A percentile compares a stretch with the other conserved stretches of the same genome.
Conservation (phyloP, 352 stramenopile genomes). For the Phytophthora multivora region DNA sequence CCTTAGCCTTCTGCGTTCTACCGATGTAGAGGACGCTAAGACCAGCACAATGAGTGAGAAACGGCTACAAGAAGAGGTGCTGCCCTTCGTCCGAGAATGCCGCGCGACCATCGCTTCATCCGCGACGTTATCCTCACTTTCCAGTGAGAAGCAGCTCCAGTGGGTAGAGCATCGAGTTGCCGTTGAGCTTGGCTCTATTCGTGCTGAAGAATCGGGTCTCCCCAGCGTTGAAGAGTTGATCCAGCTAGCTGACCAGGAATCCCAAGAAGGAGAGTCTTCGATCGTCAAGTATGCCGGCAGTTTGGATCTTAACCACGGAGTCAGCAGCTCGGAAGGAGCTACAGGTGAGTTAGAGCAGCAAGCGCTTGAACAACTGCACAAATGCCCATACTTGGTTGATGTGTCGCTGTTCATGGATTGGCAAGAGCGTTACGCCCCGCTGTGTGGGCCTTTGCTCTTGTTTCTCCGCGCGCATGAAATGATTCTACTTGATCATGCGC, state of each 20-base stretch:
- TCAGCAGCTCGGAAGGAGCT: slow-evolving; percentile 7
- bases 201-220: slow-evolving; percentile 26
- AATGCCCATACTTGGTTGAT: slow-evolving; percentile 71
- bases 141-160: slow-evolving; percentile 35
- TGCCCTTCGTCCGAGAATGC: slow-evolving; percentile 38
- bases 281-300: slow-evolving; percentile 50
- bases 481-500: slow-evolving; percentile 80
- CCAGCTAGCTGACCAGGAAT: slow-evolving; percentile 22
- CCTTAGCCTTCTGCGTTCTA: slow-evolving; percentile 7
- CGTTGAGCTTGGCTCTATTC: slow-evolving; percentile 32
- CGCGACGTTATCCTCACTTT: slow-evolving; percentile 22
- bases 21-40: neutral
- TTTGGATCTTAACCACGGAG: slow-evolving; percentile 27
- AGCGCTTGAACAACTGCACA: slow-evolving; percentile 48
- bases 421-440: slow-evolving; percentile 59
- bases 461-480: slow-evolving; percentile 86
- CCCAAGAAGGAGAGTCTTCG: slow-evolving; percentile 6
- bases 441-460: slow-evolving; percentile 60
- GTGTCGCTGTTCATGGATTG: slow-evolving; percentile 60
- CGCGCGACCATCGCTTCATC: slow-evolving; percentile 28
- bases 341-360: slow-evolving; percentile 60
- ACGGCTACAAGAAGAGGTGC: slow-evolving; percentile 23
- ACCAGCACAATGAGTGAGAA: slow-evolving; percentile 9
- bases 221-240: slow-evolving; percentile 24
- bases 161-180: slow-evolving; percentile 37